phyloP scores from a whole-genome alignment of 257 asterid species.

The Solanum pinnatisectum region DNA sequence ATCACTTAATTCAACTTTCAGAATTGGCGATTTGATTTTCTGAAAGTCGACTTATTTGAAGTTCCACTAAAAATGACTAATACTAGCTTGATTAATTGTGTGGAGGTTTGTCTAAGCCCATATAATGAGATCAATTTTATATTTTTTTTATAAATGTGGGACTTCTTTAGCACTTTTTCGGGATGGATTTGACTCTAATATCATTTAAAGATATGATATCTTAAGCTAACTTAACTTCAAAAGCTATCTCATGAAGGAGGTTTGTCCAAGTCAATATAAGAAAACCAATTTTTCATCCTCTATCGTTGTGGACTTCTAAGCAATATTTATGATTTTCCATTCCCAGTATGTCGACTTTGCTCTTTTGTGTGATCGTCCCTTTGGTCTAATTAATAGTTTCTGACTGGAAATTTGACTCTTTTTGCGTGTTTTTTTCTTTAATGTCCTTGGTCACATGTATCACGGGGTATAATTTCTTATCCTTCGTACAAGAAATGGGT shows the following conservation, averaged over 20 bases:
- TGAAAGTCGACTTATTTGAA: not conserved
- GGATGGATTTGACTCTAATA: too few relatives aligned
- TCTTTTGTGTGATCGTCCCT: not conserved
- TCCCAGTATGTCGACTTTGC: not conserved
- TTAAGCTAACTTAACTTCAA: too few relatives aligned
- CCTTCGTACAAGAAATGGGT: not conserved
- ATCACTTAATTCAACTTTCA: not conserved
- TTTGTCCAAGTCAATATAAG: too few relatives aligned
- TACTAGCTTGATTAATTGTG: too few relatives aligned
- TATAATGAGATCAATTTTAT: too few relatives aligned
- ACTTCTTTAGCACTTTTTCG: too few relatives aligned
- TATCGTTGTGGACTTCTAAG: too few relatives aligned
- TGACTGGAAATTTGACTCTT: not conserved
- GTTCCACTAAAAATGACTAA: not conserved
- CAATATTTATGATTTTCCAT: not conserved
- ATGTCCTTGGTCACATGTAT: not conserved
- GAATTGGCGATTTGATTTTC: not conserved
- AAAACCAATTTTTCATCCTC: too few relatives aligned
- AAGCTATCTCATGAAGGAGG: rapidly evolving
- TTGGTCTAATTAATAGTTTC: not conserved
- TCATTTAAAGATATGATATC: rapidly evolving
- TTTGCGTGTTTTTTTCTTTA: too few relatives aligned
- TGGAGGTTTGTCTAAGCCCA: rapidly evolving
- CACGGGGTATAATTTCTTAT: not conserved
- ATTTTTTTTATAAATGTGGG: too few relatives aligned